A percentile compares a stretch with the other conserved stretches of the same genome.
Evolutionary conservation across 2,329 filamentous ascomycete genomes (phyloP).

Genomic region (Colletotrichum sp.): DNA sequence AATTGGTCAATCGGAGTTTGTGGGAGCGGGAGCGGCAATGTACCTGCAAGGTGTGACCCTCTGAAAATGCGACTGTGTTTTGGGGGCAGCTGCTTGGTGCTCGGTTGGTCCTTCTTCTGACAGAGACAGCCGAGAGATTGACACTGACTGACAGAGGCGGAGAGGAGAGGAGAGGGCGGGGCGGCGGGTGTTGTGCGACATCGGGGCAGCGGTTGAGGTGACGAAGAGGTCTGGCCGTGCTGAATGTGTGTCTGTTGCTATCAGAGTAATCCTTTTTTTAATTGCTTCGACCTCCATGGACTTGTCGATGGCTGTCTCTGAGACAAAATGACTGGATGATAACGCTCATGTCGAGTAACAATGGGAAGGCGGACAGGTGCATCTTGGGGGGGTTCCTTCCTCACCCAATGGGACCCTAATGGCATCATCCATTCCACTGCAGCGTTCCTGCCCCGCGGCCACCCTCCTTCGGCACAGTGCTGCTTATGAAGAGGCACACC

Average conservation of each 20-base stretch:
- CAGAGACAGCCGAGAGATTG: neutral
- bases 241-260: neutral
- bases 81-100: neutral
- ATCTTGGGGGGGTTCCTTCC: neutral
- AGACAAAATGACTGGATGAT: neutral
- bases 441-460: slow-evolving; percentile 8
- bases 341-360: neutral
- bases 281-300: neutral
- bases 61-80: slow-evolving; percentile 6
- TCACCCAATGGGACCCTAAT: neutral
- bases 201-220: neutral
- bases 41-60: slow-evolving; percentile 15
- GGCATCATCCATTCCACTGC: slow-evolving; percentile 14
- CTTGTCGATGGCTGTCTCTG: neutral
- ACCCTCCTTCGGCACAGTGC: neutral
- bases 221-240: neutral
- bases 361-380: neutral
- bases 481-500: neutral
- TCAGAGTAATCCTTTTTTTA: neutral
- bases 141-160: neutral
- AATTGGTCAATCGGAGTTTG: neutral
- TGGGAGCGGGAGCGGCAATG: neutral
- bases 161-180: neutral
- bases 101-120: neutral
- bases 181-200: neutral